Percentiles rank a stretch among this genome's conserved stretches.
phyloP scores from a whole-genome alignment of 208 protist species.

The Leishmania arabica region DNA sequence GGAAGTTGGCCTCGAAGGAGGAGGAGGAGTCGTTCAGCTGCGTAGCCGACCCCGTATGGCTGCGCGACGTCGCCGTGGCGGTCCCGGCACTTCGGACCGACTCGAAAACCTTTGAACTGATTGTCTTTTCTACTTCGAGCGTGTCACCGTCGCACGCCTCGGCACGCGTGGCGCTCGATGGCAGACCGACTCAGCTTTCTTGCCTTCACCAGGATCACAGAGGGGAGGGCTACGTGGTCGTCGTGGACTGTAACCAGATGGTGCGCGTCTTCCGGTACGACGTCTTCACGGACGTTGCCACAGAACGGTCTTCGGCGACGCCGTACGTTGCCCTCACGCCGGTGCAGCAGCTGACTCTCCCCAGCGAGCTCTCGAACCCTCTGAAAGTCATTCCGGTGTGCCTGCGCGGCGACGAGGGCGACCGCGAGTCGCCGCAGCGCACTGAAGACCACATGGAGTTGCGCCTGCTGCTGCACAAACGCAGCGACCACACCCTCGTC shows the following conservation, averaged over 20 bases:
- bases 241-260: constrained; percentile 30
- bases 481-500: constrained; percentile 38
- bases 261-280: constrained; percentile 57
- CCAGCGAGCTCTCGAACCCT: constrained; percentile 21
- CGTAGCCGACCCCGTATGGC: constrained; percentile 64
- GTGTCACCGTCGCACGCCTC: constrained; percentile 29
- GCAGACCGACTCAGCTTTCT: constrained; percentile 37
- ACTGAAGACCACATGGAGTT: constrained; percentile 24
- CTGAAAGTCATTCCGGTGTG: constrained; percentile 32
- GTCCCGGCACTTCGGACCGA: constrained; percentile 35
- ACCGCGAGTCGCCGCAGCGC: constrained; percentile 18
- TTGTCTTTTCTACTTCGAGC: constrained; percentile 32
- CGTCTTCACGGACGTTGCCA: constrained; percentile 26
- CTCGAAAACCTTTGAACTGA: constrained; percentile 35
- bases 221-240: constrained; percentile 44
- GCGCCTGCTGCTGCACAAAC: constrained; percentile 38
- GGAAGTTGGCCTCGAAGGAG: constrained; percentile 40
- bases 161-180: constrained; percentile 31
- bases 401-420: constrained; percentile 19
- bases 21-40: constrained; percentile 42
- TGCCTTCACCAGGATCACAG: constrained; percentile 38
- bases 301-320: constrained; percentile 1
- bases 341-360: constrained; percentile 32
- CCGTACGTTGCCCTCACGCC: constrained; percentile 25
- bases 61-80: constrained; percentile 43